Base-by-base conservation (phyloP, 176 grass and related monocot genomes). In the Oryza nivara region DNA sequence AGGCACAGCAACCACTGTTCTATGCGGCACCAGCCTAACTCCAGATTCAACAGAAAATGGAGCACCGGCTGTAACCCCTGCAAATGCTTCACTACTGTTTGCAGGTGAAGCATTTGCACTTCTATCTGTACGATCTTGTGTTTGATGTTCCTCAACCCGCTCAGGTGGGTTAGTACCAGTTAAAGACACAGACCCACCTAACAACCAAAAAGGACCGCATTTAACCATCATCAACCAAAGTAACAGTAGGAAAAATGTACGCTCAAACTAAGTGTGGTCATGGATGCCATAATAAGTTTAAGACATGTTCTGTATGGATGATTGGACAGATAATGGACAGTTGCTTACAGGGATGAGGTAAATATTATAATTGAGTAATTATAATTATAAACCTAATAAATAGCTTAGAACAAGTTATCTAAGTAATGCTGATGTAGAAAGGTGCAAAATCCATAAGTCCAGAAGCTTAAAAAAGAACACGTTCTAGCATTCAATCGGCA, bases 1-100 rank as follows among this genome's bases (percentile, higher is more conserved):
- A 84, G 91, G 96, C 91, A 96, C 88, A 28, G 93, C 81, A 84
- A 94, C 90, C 79, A 91, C 83, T 81, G 93, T 92, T 88, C 92
- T 90, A 85, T 88, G 84, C n/a, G 89, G 93, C 76, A 95, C 70
- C 58, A 96, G 44, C 83, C 96, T 90, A 66, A 94, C 79, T 94
- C 91, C 93, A 87, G 89, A 85, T 36, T 92, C 96, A 79, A 87
- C 88, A 83, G 91, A 51, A 87, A 92, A 66, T 75, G 93, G 74
- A 83, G 87, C 23, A 83, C 65, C 76, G 73, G 82, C 83, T 80
- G 78, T 5, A 82, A 82, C 60, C 78, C 89, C 84, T 67, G 92
- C 78, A 90, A 90, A 89, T 81, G 68, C 76, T 79, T 84, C 85
- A 49, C 80, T 69, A 83, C 78, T 70, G 88, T 87, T 89, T 85